Evolutionary conservation across 2,329 filamentous ascomycete genomes (phyloP), one percentile per base, ranked within the genome.

Genomic region (Microdochium trichocladiopsis): DNA sequence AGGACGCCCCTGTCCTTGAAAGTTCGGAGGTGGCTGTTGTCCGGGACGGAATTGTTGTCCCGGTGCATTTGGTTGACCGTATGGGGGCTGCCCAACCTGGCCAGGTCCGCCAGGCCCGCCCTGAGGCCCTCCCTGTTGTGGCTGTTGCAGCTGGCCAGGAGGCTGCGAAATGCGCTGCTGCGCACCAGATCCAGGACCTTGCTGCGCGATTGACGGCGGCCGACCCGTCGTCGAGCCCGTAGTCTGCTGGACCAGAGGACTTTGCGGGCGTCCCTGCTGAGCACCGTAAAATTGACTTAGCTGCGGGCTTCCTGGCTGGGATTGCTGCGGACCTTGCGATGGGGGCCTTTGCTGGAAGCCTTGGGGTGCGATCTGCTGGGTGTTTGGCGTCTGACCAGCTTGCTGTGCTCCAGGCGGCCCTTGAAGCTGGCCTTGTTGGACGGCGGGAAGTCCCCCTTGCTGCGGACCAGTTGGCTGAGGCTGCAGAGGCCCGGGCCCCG

Each of bases 21-120:
- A 21, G 21, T 45, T 22, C 6, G 57, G 56, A 3, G 59, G 52
- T 18, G 55, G 55, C 53, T 58, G 58, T 43, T 61, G 64, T n/a
- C 59, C 61, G 1, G 58, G 58, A 11, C 56, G 56, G 36, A 58
- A 25, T 25, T 52, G 49, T 25, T 53, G 49, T 18, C 33, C 41
- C 22, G 51, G 52, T 25, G 16, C n/a, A 37, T 14, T 14, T 50
- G 36, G 48, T 9, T 8, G 25, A 18, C 18, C 41, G 3, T 9
- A 16, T 8, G 18, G 18, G 2, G 41, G 41, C 12, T 21, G 41
- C 11, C 41, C 41, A 45, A 23, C 21, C 16, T 45, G 12, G 5
- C n/a, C 18, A 22, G n/a, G n/a, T 18, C 6, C 16, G 14, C 41
- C 22, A 16, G 18, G n/a, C 18, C 21, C 22, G 18, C 41, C 18